Percentiles rank a stretch among this genome's conserved stretches.
Evolutionary conservation across 192 early-diverging fungal genomes (phyloP).

Genomic region (Entomortierella parvispora): DNA sequence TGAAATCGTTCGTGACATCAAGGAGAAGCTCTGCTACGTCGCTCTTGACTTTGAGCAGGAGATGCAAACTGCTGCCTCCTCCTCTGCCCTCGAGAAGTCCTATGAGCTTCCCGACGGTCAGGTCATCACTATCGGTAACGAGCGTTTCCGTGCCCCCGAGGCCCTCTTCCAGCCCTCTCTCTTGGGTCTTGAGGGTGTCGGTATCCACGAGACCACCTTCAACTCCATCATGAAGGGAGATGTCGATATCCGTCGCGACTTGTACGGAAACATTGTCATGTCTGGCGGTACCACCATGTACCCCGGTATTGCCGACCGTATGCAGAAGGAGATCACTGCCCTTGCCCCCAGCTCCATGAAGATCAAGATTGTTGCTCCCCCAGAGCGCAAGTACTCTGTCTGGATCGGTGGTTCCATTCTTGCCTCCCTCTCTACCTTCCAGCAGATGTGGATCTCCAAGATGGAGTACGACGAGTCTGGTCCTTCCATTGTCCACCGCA

Average conservation of each 20-base stretch:
- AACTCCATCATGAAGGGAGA: conserved; percentile 97
- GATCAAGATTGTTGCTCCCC: conserved; percentile 97
- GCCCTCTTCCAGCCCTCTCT: conserved; percentile 96
- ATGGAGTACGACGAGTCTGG: conserved; percentile 98
- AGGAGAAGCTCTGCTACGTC: conserved; percentile 99
- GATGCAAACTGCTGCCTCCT: conserved; percentile 92
- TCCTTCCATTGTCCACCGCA: conserved; percentile 97
- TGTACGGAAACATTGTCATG: conserved; percentile 94
- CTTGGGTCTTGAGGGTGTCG: conserved; percentile 86
- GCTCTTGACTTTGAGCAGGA: conserved; percentile 98
- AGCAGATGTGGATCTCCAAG: conserved; percentile 98
- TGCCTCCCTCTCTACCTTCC: conserved; percentile 97
- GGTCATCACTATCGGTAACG: conserved; percentile 97
- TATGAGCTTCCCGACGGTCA: conserved; percentile 99
- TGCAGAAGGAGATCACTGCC: conserved; percentile 96
- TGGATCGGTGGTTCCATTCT: conserved; percentile 99
- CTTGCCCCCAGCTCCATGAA: conserved; percentile 94
- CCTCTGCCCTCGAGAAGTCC: conserved; percentile 94
- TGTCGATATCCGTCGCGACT: conserved; percentile 91
- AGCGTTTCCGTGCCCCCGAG: conserved; percentile 97
- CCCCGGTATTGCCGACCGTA: conserved; percentile 93
- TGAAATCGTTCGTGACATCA: conserved; percentile 99
- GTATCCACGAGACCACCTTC: conserved; percentile 97
- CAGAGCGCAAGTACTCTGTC: conserved; percentile 98
- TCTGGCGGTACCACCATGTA: conserved; percentile 93